Evolutionary conservation across 768 basidiomycete species (phyloP).

Genomic region (Suillus clintonianus): DNA sequence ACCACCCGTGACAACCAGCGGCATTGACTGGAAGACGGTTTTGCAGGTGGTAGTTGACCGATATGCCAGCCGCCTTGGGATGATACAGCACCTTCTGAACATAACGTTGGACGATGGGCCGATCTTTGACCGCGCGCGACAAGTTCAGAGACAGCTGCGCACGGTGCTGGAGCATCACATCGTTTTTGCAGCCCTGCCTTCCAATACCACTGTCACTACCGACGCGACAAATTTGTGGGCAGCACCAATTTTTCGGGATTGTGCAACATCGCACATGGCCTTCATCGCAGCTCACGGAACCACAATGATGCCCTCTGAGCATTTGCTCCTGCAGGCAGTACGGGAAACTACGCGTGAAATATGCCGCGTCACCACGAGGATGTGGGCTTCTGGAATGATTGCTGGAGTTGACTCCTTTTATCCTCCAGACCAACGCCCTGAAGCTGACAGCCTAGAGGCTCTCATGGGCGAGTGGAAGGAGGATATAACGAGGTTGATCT

Average conservation of each 20-base stretch:
- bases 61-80: conserved; percentile 42
- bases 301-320: conserved; percentile 11
- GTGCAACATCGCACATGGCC: conserved; percentile 9
- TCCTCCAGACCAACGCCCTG: neutral
- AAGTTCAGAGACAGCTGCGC: conserved; percentile 19
- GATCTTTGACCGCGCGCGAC: conserved; percentile 4
- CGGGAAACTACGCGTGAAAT: conserved; percentile 18
- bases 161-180: conserved; percentile 16
- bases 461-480: conserved; percentile 11
- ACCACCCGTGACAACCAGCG: conserved; percentile 21
- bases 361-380: conserved; percentile 17
- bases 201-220: neutral
- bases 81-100: conserved; percentile 39
- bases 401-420: conserved; percentile 6
- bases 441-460: neutral
- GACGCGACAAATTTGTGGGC: conserved; percentile 12
- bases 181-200: neutral
- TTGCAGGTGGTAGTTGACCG: conserved; percentile 41
- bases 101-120: conserved; percentile 10
- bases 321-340: conserved; percentile 11
- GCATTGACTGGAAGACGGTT: conserved; percentile 45
- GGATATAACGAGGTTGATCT: conserved; percentile 13
- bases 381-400: conserved; percentile 18
- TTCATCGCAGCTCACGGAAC: neutral
- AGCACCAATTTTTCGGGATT: conserved; percentile 9